Percentiles rank a stretch among this genome's conserved stretches.
phyloP scores from a whole-genome alignment of 768 basidiomycete species.

The Russula vinacea region DNA sequence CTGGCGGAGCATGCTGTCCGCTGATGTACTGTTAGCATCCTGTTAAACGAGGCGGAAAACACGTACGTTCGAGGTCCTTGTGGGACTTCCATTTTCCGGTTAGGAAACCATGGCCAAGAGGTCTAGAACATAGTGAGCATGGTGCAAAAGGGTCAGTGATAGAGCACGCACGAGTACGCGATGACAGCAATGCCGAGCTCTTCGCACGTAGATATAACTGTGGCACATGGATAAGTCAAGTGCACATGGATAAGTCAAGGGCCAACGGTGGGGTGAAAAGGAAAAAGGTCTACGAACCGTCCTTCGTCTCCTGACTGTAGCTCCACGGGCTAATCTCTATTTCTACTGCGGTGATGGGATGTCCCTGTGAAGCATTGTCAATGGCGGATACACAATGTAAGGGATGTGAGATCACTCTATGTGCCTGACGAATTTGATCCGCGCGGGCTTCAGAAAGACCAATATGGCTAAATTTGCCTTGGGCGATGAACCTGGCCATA shows the following conservation, averaged over 20 bases:
- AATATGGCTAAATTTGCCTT: slow-evolving; percentile 59
- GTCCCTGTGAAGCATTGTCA: slow-evolving; percentile 7
- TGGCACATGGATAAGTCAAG: background rate
- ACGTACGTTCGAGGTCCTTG: slow-evolving; percentile 37
- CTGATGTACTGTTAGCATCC: slow-evolving; percentile 17
- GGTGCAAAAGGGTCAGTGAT: background rate
- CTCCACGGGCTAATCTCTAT: slow-evolving; percentile 66
- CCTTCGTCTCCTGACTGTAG: slow-evolving; percentile 52
- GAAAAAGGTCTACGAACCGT: slow-evolving; percentile 35
- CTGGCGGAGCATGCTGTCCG: slow-evolving; percentile 39
- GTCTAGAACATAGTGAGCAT: slow-evolving; percentile 29
- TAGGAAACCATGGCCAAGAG: slow-evolving; percentile 53
- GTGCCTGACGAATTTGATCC: slow-evolving; percentile 44
- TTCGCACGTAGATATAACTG: slow-evolving; percentile 51
- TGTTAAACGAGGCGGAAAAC: background rate
- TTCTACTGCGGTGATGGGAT: slow-evolving; percentile 52
- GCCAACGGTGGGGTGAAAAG: background rate
- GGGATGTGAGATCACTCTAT: slow-evolving; percentile 40
- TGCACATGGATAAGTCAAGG: background rate
- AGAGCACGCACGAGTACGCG: slow-evolving; percentile 46
- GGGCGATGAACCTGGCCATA: slow-evolving; percentile 47
- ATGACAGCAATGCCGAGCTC: slow-evolving; percentile 56
- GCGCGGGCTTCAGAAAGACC: slow-evolving; percentile 56
- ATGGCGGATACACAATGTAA: slow-evolving; percentile 34
- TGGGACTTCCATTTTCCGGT: slow-evolving; percentile 44